Conservation (phyloP, 129 eudicot genomes). For the Helianthus tuberosus region DNA sequence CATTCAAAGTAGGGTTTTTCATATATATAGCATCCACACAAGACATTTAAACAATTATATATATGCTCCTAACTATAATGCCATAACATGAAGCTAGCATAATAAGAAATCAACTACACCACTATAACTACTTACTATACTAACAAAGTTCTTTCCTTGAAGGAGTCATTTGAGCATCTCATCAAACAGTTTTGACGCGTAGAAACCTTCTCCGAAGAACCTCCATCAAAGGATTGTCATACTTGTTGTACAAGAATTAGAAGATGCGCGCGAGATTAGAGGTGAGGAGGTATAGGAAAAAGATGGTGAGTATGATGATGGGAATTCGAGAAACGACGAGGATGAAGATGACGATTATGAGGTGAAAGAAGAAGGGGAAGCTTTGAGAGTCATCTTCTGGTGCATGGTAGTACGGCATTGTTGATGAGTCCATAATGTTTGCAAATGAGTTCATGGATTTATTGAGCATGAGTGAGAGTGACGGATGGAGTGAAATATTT, state of each 20-base stretch:
- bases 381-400: constrained; percentile 37
- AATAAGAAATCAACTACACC: neutral
- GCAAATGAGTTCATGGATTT: constrained; percentile 20
- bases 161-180: neutral
- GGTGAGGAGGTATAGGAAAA: constrained; percentile 32
- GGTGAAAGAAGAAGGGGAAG: constrained; percentile 39
- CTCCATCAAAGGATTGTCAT: no score
- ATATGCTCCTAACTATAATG: no score
- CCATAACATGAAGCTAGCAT: no score
- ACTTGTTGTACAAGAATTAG: no score
- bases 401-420: constrained; percentile 30
- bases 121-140: neutral
- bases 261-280: constrained; percentile 25
- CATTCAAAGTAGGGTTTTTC: no score
- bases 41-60: no score
- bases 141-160: neutral
- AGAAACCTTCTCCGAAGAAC: no score
- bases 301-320: constrained; percentile 23
- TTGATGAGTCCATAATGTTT: constrained; percentile 1
- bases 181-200: neutral
- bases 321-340: constrained; percentile 28
- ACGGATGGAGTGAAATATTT: neutral
- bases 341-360: constrained; percentile 34
- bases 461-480: constrained; percentile 18
- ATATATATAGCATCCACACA: no score